phyloP scores from a whole-genome alignment of 257 asterid species.

The Solanum peruvianum region DNA sequence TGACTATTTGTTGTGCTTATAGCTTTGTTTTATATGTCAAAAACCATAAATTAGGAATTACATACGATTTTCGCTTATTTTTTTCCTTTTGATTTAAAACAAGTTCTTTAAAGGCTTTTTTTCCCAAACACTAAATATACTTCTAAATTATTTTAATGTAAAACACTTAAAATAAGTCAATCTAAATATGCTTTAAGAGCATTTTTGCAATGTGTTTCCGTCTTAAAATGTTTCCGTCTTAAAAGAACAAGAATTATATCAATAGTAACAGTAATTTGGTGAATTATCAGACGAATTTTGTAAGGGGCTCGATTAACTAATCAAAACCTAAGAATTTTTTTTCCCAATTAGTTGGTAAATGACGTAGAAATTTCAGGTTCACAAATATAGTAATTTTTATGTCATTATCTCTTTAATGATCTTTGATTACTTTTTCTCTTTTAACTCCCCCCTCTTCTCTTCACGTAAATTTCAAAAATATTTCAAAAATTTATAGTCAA shows the following conservation, averaged over 20 bases:
- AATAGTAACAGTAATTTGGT: not conserved
- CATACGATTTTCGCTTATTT: not conserved
- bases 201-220: not conserved
- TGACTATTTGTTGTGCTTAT: not conserved
- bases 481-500: not conserved
- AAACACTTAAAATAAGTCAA: not conserved
- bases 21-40: not conserved
- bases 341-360: not conserved
- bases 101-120: not conserved
- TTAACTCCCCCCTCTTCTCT: not conserved
- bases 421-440: not conserved
- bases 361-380: not conserved
- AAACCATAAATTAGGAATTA: not conserved
- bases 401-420: not conserved
- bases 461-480: not conserved
- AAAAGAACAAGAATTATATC: not conserved
- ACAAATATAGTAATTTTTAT: not conserved
- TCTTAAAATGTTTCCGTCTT: not conserved
- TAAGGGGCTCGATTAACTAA: not conserved
- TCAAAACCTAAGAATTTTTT: not conserved
- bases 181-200: not conserved
- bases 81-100: too few species aligned
- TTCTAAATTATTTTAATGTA: too few species aligned
- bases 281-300: not conserved
- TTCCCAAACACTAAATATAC: too few species aligned